Percentiles rank a stretch among this genome's conserved stretches.
phyloP scores from a whole-genome alignment of 1,139 yeast genomes.

The Ogataea hybrid region DNA sequence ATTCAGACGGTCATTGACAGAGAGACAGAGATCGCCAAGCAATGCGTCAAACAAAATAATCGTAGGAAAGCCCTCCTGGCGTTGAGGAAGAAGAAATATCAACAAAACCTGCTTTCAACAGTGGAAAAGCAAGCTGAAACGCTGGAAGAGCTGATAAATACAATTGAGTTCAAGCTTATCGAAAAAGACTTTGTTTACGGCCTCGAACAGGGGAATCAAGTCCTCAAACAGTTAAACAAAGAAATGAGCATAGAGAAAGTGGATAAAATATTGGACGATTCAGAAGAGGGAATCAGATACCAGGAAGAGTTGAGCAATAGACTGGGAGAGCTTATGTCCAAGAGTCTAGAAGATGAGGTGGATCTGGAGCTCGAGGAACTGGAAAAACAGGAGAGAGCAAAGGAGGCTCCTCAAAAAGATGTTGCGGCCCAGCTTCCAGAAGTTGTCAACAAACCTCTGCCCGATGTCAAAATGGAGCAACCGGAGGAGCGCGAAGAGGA shows the following conservation, averaged over 20 bases:
- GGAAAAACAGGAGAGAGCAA: constrained; percentile 40
- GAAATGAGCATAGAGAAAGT: constrained; percentile 78
- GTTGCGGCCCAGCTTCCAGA: constrained; percentile 23
- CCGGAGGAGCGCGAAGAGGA: constrained; percentile 21
- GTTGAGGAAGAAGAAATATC: constrained; percentile 77
- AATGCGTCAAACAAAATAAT: constrained; percentile 54
- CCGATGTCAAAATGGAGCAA: constrained; percentile 17
- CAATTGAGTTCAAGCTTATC: constrained; percentile 84
- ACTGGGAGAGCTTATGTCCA: constrained; percentile 45
- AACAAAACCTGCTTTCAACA: constrained; percentile 61
- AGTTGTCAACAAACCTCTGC: constrained; percentile 27
- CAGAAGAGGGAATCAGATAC: constrained; percentile 75
- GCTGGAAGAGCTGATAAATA: constrained; percentile 67
- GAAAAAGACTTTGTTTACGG: constrained; percentile 85
- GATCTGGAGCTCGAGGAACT: constrained; percentile 58
- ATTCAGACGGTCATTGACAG: constrained; percentile 54
- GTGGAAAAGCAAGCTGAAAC: constrained; percentile 78
- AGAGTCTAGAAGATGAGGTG: constrained; percentile 61
- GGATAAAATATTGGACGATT: constrained; percentile 81
- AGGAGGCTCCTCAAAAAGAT: not conserved
- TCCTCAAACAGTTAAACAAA: constrained; percentile 67
- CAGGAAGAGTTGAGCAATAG: constrained; percentile 59
- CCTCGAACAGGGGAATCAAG: constrained; percentile 73
- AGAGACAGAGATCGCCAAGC: constrained; percentile 58
- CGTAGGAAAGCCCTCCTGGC: constrained; percentile 65